phyloP scores from a whole-genome alignment of 2,329 filamentous ascomycete species.

The Pestalotiopsis sp. region DNA sequence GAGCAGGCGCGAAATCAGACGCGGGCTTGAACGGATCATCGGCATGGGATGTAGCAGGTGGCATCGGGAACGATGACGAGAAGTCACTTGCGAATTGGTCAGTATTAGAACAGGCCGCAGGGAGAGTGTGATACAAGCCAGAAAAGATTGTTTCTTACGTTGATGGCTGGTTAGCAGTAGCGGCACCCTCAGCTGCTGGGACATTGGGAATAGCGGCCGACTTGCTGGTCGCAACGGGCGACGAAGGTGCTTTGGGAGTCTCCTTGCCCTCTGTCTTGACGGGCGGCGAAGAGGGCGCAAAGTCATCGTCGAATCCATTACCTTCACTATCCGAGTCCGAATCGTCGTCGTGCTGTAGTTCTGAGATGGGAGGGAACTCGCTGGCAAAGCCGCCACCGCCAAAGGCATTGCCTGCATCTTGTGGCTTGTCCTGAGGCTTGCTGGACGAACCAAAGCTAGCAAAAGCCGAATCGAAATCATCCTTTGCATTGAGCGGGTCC shows the following conservation, averaged over 20 bases:
- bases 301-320: constrained; percentile 92
- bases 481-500: constrained; percentile 66
- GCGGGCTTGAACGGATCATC: constrained; percentile 36
- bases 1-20: constrained; percentile 35
- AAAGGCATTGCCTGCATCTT: constrained; percentile 46
- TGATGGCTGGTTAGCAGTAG: constrained; percentile 25
- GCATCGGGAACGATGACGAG: constrained; percentile 37
- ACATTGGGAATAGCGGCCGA: constrained; percentile 30
- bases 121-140: constrained; percentile 14
- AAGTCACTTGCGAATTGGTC: constrained; percentile 29
- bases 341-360: constrained; percentile 81
- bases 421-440: constrained; percentile 49
- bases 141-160: constrained; percentile 27
- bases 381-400: constrained; percentile 61
- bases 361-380: constrained; percentile 94
- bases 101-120: constrained; percentile 18
- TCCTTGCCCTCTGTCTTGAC: constrained; percentile 36
- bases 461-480: constrained; percentile 86
- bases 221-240: constrained; percentile 29
- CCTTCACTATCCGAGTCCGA: constrained; percentile 78
- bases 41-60: constrained; percentile 30
- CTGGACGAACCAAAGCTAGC: constrained; percentile 66
- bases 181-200: constrained; percentile 24
- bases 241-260: constrained; percentile 25
- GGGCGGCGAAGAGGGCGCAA: constrained; percentile 65